Evolutionary conservation across 2,329 filamentous ascomycete genomes (phyloP).

Genomic region (Pyricularia pennisetigena): DNA sequence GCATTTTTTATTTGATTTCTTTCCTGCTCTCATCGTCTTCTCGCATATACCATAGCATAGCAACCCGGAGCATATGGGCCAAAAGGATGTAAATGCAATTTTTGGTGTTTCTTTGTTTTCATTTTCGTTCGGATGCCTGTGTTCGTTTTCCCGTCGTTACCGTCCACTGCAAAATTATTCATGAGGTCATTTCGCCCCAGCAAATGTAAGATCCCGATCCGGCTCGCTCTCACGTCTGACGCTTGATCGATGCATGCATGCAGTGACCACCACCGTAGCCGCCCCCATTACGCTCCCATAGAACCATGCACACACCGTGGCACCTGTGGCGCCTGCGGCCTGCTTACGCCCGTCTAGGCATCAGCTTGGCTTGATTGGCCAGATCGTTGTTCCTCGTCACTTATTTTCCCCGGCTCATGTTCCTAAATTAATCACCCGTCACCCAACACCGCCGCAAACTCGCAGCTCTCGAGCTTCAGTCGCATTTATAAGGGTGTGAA

Average conservation of each 20-base stretch:
- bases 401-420: too few species aligned
- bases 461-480: neutral
- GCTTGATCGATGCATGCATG: neutral
- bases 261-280: neutral
- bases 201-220: neutral
- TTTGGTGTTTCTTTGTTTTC: neutral
- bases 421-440: neutral
- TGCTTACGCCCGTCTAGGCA: neutral
- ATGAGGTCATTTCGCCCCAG: neutral
- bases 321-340: neutral
- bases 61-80: neutral
- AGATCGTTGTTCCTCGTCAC: neutral
- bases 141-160: neutral
- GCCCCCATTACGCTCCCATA: neutral
- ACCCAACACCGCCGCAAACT: neutral
- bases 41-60: constrained; percentile 1
- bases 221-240: neutral
- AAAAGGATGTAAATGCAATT: neutral
- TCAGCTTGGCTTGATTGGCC: neutral
- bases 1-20: neutral
- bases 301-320: neutral
- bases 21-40: neutral
- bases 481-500: neutral
- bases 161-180: neutral
- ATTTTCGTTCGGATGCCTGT: neutral